Percentiles rank a stretch among this genome's conserved stretches.
These are phyloP conservation scores for Salix suchowensis DNA, from an alignment of 345 rosid species.

Conservation along the genomic window DNA sequence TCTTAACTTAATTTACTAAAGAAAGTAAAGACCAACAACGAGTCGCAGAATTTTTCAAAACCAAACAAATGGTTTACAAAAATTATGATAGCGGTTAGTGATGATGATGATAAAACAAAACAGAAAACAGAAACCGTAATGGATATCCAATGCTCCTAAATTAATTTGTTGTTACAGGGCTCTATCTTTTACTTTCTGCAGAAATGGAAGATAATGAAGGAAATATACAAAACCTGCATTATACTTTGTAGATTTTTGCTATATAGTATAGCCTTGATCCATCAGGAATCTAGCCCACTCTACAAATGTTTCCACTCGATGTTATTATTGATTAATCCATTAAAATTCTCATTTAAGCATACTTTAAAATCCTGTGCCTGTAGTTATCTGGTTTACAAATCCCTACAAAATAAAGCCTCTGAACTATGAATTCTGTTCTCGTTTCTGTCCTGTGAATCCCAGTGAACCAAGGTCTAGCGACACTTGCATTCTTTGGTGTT, in stretches of 20 bases:
- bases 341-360: neutral
- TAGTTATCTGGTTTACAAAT: neutral
- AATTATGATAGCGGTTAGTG: too few relatives aligned
- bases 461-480: slow-evolving; percentile 98
- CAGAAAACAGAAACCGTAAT: too few relatives aligned
- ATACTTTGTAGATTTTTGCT: too few relatives aligned
- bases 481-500: slow-evolving; percentile 96
- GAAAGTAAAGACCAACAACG: too few relatives aligned
- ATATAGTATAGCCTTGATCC: too few relatives aligned
- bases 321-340: neutral
- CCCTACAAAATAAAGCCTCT: neutral
- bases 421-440: neutral
- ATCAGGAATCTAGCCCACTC: neutral
- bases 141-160: too few relatives aligned
- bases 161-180: neutral
- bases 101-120: too few relatives aligned
- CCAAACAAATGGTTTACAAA: too few relatives aligned
- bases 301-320: neutral
- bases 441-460: slow-evolving; percentile 6
- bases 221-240: neutral
- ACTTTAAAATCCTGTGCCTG: neutral
- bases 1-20: too few relatives aligned
- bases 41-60: too few relatives aligned
- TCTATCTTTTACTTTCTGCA: neutral
- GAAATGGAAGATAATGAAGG: neutral